phyloP scores from a whole-genome alignment of 768 basidiomycete genomes.

The Boletus eberwhitei region DNA sequence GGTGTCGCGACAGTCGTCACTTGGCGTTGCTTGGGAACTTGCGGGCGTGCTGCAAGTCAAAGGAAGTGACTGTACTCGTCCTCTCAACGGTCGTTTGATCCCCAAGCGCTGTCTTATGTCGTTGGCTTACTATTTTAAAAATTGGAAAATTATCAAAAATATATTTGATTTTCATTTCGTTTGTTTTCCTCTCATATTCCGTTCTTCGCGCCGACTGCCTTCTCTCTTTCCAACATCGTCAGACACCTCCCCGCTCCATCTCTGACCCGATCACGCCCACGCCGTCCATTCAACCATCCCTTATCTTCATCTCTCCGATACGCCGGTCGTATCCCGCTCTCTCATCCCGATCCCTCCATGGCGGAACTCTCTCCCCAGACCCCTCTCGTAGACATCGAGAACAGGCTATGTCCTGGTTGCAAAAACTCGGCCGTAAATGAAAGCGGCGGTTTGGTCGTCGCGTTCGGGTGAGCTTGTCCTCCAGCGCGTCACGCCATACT shows the following conservation, averaged over 20 bases:
- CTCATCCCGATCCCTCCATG: slow-evolving; percentile 9
- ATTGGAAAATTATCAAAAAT: not conserved
- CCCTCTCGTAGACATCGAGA: slow-evolving; percentile 36
- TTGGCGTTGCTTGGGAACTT: too few species aligned
- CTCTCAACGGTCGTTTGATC: too few species aligned
- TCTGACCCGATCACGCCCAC: not conserved
- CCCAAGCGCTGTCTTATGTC: too few species aligned
- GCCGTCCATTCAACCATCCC: not conserved
- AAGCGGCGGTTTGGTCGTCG: slow-evolving; percentile 85
- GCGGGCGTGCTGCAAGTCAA: too few species aligned
- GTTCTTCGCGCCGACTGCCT: not conserved
- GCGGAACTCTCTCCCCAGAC: slow-evolving; percentile 1
- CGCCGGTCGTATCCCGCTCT: not conserved
- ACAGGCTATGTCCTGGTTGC: slow-evolving; percentile 79
- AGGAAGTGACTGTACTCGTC: too few species aligned
- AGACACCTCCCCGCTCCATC: not conserved
- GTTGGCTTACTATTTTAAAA: too few species aligned
- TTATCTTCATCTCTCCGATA: not conserved
- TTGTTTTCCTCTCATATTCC: too few species aligned
- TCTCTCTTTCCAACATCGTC: not conserved
- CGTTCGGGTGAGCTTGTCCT: slow-evolving; percentile 77
- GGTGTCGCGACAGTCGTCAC: not conserved
- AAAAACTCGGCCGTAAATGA: slow-evolving; percentile 77
- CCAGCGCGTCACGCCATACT: not conserved
- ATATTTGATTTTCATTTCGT: not conserved